These are phyloP conservation scores for Colletotrichum agaves DNA, from an alignment of 2,329 filamentous ascomycete species.

Conservation along the genomic window DNA sequence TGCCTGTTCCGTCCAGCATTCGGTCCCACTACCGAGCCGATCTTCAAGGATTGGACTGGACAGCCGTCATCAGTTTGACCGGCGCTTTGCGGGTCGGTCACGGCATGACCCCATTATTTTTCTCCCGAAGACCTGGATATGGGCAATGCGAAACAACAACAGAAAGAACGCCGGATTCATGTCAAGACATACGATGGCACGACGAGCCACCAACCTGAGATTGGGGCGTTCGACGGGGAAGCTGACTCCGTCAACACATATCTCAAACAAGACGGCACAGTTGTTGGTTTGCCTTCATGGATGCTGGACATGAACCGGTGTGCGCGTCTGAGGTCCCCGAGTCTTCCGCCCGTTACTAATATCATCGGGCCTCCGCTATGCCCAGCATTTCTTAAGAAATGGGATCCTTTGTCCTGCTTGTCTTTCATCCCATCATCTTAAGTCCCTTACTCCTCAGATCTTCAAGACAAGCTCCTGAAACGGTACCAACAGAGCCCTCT, in stretches of 20 bases:
- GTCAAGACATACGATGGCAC: background rate
- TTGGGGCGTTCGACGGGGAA: background rate
- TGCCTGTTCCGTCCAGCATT: conserved; percentile 4
- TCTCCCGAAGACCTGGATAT: too few relatives aligned
- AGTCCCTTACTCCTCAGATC: too few relatives aligned
- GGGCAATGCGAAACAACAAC: background rate
- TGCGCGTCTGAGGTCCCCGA: conserved; percentile 6
- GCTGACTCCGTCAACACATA: background rate
- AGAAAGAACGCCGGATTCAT: background rate
- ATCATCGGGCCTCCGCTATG: background rate
- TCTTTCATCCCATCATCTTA: background rate
- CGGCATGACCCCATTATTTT: background rate
- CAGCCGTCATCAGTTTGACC: background rate
- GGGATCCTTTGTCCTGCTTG: background rate
- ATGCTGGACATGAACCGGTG: background rate
- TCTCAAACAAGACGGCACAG: background rate
- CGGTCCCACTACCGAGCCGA: conserved; percentile 3
- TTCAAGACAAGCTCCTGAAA: conserved; percentile 8
- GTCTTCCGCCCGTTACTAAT: background rate
- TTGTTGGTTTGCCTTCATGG: background rate
- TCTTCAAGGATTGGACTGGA: conserved; percentile 16
- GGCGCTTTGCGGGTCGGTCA: background rate
- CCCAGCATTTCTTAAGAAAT: background rate
- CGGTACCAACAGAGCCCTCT: conserved; percentile 22
- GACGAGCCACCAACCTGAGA: background rate